Conservation (phyloP, 345 rosid genomes). For the Streptanthus diversifolius region DNA sequence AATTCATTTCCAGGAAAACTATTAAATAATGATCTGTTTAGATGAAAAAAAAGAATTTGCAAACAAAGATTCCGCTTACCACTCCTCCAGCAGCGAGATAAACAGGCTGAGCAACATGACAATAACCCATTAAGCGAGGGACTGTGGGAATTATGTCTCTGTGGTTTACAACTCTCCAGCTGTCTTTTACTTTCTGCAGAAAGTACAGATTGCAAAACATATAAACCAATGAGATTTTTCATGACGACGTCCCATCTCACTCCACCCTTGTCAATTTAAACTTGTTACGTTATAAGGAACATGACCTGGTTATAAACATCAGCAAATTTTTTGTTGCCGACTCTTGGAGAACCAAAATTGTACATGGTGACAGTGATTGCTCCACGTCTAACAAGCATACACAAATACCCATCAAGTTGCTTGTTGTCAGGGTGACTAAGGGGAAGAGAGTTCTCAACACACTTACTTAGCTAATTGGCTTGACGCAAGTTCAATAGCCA, state of each 20-base stretch:
- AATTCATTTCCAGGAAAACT: neutral
- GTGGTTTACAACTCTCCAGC: slow-evolving; percentile 95
- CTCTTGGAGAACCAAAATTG: slow-evolving; percentile 97
- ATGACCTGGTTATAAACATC: slow-evolving; percentile 81
- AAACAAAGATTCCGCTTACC: slow-evolving; percentile 41
- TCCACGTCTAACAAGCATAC: slow-evolving; percentile 49
- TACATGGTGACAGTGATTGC: slow-evolving; percentile 79
- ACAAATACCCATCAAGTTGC: slow-evolving; percentile 7
- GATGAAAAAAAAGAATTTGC: neutral
- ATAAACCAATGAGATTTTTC: slow-evolving; percentile 1
- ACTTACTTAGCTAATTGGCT: slow-evolving; percentile 81
- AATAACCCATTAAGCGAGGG: slow-evolving; percentile 94
- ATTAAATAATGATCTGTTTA: neutral
- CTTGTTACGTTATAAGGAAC: neutral
- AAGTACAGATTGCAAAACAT: slow-evolving; percentile 1
- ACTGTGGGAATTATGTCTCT: slow-evolving; percentile 98
- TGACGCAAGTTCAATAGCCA: slow-evolving; percentile 87
- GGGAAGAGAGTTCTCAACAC: neutral
- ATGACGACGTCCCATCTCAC: neutral
- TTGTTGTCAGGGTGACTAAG: neutral
- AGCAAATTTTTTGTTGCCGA: slow-evolving; percentile 86
- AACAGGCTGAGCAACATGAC: slow-evolving; percentile 91
- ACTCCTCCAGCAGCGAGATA: slow-evolving; percentile 73
- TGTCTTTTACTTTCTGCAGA: slow-evolving; percentile 81
- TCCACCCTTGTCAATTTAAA: slow-evolving; percentile 4